phyloP scores from a whole-genome alignment of 2,329 filamentous ascomycete species.

The Ramularia collo-cygni region DNA sequence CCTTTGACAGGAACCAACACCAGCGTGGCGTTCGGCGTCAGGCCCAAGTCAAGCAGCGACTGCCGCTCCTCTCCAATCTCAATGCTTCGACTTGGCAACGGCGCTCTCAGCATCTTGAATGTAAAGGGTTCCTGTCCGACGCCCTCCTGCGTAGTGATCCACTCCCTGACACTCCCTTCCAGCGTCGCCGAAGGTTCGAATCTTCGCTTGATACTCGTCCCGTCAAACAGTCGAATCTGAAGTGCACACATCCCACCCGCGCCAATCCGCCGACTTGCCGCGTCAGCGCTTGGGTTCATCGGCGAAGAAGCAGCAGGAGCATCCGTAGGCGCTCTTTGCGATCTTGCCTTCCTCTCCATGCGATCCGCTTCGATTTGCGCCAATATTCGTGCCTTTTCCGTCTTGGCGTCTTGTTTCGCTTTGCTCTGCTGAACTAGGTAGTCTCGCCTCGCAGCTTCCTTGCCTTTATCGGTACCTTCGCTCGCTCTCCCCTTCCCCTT shows the following conservation, averaged over 20 bases:
- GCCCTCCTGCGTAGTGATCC: constrained; percentile 59
- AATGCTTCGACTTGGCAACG: constrained; percentile 67
- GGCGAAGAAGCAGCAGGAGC: constrained; percentile 12
- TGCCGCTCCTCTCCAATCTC: constrained; percentile 67
- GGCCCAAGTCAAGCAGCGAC: constrained; percentile 60
- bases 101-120: constrained; percentile 77
- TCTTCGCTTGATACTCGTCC: constrained; percentile 65
- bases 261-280: constrained; percentile 14
- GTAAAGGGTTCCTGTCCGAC: constrained; percentile 54
- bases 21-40: constrained; percentile 74
- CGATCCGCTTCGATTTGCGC: constrained; percentile 73
- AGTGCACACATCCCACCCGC: constrained; percentile 37
- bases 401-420: constrained; percentile 57
- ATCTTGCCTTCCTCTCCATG: constrained; percentile 54
- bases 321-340: constrained; percentile 34
- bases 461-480: constrained; percentile 32
- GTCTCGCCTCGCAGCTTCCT: constrained; percentile 27
- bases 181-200: constrained; percentile 60
- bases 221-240: constrained; percentile 78
- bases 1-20: constrained; percentile 67
- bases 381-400: constrained; percentile 65
- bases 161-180: constrained; percentile 60
- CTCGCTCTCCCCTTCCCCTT: constrained; percentile 20
- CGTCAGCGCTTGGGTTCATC: constrained; percentile 13
- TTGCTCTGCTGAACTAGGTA: constrained; percentile 45